A percentile compares a stretch with the other conserved stretches of the same genome.
These are phyloP conservation scores for Backusella tarrabulga DNA, from an alignment of 192 early-diverging fungal genomes.

Conservation along the genomic window DNA sequence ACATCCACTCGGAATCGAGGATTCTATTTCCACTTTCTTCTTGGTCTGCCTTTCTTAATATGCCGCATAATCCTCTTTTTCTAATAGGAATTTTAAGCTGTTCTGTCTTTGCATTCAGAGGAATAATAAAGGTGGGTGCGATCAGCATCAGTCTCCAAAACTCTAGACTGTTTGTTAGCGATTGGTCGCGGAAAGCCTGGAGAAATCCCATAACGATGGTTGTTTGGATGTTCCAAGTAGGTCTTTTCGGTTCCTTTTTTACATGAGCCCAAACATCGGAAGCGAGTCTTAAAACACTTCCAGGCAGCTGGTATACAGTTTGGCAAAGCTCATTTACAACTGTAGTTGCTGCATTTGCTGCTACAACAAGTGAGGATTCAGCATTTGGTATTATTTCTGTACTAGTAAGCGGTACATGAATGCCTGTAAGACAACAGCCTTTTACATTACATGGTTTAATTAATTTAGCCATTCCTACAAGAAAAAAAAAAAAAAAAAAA, in stretches of 20 bases:
- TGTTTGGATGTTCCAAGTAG: slow-evolving; percentile 29
- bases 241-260: slow-evolving; percentile 19
- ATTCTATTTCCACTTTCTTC: slow-evolving; percentile 5
- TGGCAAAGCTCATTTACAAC: slow-evolving; percentile 9
- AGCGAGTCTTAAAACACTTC: neutral
- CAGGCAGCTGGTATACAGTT: slow-evolving; percentile 3
- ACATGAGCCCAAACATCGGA: slow-evolving; percentile 17
- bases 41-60: slow-evolving; percentile 20
- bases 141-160: slow-evolving; percentile 25
- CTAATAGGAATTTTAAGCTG: neutral
- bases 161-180: slow-evolving; percentile 7
- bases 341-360: neutral
- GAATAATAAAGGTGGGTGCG: slow-evolving; percentile 19
- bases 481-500: neutral
- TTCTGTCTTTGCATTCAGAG: slow-evolving; percentile 15
- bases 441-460: slow-evolving; percentile 6
- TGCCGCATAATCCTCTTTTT: slow-evolving; percentile 10
- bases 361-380: neutral
- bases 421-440: neutral
- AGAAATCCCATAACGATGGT: slow-evolving; percentile 15
- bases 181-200: slow-evolving; percentile 22
- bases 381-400: neutral
- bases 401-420: neutral
- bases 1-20: slow-evolving; percentile 25
- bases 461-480: neutral